Conservation (phyloP, 768 basidiomycete genomes). For the Dendrothele bispora region DNA sequence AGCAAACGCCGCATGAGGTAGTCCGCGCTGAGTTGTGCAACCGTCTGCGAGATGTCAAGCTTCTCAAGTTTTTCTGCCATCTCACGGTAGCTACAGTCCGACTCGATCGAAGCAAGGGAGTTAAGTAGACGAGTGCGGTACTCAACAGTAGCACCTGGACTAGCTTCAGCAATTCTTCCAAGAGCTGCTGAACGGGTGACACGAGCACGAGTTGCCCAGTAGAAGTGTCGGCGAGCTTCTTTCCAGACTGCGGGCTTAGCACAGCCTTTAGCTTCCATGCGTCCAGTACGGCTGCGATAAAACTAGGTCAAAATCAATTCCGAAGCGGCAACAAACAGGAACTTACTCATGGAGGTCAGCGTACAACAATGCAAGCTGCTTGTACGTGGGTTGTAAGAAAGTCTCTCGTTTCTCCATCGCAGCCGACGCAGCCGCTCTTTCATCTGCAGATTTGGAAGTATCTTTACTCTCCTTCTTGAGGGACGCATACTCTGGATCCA, state of each 20-base stretch:
- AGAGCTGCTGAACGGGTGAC: constrained; percentile 68
- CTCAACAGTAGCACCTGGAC: constrained; percentile 67
- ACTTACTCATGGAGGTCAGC: constrained; percentile 96
- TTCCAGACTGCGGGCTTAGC: constrained; percentile 88
- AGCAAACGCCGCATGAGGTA: constrained; percentile 66
- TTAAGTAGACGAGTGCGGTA: constrained; percentile 67
- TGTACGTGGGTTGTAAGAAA: constrained; percentile 84
- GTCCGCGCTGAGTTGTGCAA: constrained; percentile 68
- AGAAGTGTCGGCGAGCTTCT: constrained; percentile 85
- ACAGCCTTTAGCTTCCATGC: constrained; percentile 98
- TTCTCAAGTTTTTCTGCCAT: constrained; percentile 69
- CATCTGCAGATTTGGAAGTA: constrained; percentile 65
- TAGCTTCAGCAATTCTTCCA: constrained; percentile 63
- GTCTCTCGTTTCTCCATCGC: constrained; percentile 77
- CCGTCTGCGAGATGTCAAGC: constrained; percentile 61
- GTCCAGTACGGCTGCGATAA: constrained; percentile 72
- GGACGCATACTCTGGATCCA: constrained; percentile 79
- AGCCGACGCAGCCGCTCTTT: constrained; percentile 67
- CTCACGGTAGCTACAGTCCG: constrained; percentile 52
- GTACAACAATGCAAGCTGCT: constrained; percentile 90
- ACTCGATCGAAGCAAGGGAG: constrained; percentile 55
- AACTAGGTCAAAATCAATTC: constrained; percentile 12
- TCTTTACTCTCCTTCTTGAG: constrained; percentile 84
- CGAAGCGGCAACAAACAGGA: constrained; percentile 3
- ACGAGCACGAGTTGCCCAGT: constrained; percentile 90